Conservation (phyloP, 2,329 filamentous ascomycete genomes). For the Trichoderma sp. region DNA sequence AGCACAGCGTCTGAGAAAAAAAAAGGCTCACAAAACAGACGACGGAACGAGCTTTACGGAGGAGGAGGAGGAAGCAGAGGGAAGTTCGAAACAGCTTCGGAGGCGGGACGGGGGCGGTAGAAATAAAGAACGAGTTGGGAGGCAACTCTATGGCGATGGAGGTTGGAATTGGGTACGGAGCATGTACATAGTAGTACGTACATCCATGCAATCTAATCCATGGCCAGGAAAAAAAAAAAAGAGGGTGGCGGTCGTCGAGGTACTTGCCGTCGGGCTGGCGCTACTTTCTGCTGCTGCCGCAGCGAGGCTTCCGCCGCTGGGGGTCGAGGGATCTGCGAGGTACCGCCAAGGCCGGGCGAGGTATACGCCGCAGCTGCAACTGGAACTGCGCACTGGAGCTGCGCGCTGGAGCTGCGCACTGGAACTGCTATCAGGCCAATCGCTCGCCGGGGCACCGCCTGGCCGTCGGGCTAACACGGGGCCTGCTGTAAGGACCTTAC, state of each 20-base stretch:
- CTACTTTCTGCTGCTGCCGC: background rate
- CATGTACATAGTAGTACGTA: background rate
- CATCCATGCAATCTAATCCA: background rate
- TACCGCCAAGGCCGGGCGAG: background rate
- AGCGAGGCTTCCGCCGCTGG: background rate
- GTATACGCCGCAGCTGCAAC: no score
- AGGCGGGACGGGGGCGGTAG: background rate
- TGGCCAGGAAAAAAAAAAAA: background rate
- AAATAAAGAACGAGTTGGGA: slow-evolving; percentile 14
- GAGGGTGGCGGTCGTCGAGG: slow-evolving; percentile 13
- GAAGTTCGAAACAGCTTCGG: background rate
- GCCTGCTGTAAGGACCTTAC: slow-evolving; percentile 11
- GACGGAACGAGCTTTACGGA: slow-evolving; percentile 16
- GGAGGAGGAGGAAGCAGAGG: slow-evolving; percentile 17
- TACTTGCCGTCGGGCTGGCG: background rate
- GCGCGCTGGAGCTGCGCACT: no score
- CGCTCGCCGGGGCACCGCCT: background rate
- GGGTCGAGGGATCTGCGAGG: background rate
- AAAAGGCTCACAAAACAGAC: background rate
- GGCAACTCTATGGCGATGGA: slow-evolving; percentile 12
- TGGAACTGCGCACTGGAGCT: no score
- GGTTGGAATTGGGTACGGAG: slow-evolving; percentile 17
- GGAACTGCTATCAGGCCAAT: background rate
- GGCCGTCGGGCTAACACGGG: background rate
- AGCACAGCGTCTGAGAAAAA: background rate